Evolutionary conservation across 2,329 filamentous ascomycete genomes (phyloP), one percentile per base, ranked within the genome.

Genomic region (Aspergillus felis): DNA sequence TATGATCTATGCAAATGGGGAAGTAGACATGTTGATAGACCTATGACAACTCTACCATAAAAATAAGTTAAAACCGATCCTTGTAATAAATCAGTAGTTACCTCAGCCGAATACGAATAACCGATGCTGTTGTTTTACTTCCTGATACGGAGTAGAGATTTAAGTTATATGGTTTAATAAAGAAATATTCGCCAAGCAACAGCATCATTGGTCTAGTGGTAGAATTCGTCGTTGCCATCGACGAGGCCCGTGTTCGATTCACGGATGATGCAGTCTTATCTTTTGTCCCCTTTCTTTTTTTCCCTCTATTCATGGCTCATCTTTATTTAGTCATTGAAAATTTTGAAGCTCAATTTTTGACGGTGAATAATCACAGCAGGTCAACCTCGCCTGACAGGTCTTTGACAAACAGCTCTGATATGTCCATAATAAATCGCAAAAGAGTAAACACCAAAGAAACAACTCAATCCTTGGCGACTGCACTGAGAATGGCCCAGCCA

Each of bases 171-270:
- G 3, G 3, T 25, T 25, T 3, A 12, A 29, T 10, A 4, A 1
- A 3, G 3, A 1, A 1, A 10, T 10, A 29, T 10, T 12, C 3
- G 28, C 28, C 28, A 29, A 29, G 28, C 3, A 57, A 1, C 5
- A 68, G 73, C 73, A 75, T 74, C 71, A 73, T 74, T 75, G 73
- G 73, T 75, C 73, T 75, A 75, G 73, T 75, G 73, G 73, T 75
- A 75, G 73, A 75, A 75, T 75, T 75, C 72, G 67, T 75, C 72
- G 72, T 75, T 75, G 73, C 73, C 73, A 75, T 76, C 74, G 74
- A 76, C 68, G 74, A 76, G 74, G 74, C 74, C 74, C 74, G 74
- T 74, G 74, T 76, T 76, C 74, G 74, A 76, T 76, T 76, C 74
- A 74, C 74, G 74, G 74, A 75, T 74, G 73, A 75, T 76, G 74